Percentiles rank a stretch among this genome's conserved stretches.
Conservation (phyloP, 2,329 filamentous ascomycete genomes). For the Pseudogymnoascus sp. region DNA sequence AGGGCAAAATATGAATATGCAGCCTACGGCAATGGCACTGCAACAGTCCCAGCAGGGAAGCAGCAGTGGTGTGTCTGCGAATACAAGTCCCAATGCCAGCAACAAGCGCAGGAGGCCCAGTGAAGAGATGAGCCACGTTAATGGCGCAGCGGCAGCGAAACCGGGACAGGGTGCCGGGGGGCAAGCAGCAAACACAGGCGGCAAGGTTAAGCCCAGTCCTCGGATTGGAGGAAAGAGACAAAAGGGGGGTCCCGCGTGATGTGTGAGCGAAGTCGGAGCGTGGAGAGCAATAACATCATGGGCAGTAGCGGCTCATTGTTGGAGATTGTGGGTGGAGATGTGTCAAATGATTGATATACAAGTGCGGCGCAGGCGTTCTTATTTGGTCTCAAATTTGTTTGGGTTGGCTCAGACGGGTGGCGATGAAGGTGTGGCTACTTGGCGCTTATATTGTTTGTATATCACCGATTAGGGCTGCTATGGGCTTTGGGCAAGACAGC, state of each 20-base stretch:
- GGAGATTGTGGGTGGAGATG: not conserved
- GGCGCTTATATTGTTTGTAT: conserved; percentile 8
- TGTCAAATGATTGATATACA: conserved; percentile 7
- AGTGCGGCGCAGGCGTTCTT: conserved; percentile 4
- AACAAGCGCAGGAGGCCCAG: conserved; percentile 34
- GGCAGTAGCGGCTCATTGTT: not conserved
- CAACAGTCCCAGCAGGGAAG: conserved; percentile 63
- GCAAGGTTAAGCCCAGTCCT: conserved; percentile 33
- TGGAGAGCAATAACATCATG: not conserved
- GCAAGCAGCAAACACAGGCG: conserved; percentile 9
- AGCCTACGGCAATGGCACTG: conserved; percentile 57
- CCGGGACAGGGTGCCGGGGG: conserved; percentile 23
- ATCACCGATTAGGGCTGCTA: conserved; percentile 8
- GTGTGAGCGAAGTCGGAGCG: not conserved
- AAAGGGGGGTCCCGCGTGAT: conserved; percentile 26
- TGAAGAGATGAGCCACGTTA: conserved; percentile 30
- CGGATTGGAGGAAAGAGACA: conserved; percentile 32
- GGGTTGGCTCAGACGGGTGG: conserved; percentile 3
- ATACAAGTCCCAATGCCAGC: conserved; percentile 40
- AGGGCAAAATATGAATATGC: conserved; percentile 50
- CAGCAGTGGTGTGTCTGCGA: conserved; percentile 57
- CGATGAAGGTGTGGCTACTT: conserved; percentile 6
- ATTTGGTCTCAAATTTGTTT: conserved; percentile 4
- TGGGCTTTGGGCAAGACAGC: conserved; percentile 6
- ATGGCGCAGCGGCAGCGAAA: conserved; percentile 16